phyloP scores from a whole-genome alignment of 495 filamentous ascomycete species.

The Penicillium taxi region DNA sequence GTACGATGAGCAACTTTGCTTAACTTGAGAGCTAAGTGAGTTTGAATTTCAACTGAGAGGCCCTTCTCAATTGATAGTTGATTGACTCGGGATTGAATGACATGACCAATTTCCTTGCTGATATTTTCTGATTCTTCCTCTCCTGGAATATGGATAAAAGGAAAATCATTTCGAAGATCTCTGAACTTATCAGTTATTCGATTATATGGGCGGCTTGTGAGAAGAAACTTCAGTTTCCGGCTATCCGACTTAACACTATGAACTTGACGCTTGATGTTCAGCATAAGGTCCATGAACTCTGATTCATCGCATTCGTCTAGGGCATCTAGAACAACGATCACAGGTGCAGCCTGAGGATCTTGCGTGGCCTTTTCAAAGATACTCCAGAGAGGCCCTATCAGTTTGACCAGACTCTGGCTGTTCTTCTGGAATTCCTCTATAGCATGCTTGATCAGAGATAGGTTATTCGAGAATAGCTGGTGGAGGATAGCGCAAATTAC shows the following conservation, averaged over 20 bases:
- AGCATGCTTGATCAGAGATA: constrained; percentile 17
- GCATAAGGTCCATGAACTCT: constrained; percentile 14
- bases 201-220: constrained; percentile 4
- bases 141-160: constrained; percentile 3
- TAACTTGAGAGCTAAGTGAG: constrained; percentile 16
- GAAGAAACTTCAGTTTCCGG: constrained; percentile 1
- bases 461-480: constrained; percentile 19
- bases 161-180: neutral
- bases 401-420: constrained; percentile 8
- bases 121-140: constrained; percentile 28
- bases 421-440: constrained; percentile 8
- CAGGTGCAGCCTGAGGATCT: constrained; percentile 14
- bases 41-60: constrained; percentile 9
- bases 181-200: neutral
- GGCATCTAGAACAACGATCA: constrained; percentile 34
- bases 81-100: constrained; percentile 26
- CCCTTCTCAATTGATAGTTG: constrained; percentile 13
- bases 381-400: constrained; percentile 17
- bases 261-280: constrained; percentile 2
- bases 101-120: constrained; percentile 31
- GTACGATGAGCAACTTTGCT: constrained; percentile 21
- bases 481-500: constrained; percentile 29
- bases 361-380: constrained; percentile 12
- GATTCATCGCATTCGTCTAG: constrained; percentile 32
- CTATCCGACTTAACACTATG: neutral